Base-by-base conservation (phyloP, 73 alveolate genomes). In the Symbiodinium pilosum region DNA sequence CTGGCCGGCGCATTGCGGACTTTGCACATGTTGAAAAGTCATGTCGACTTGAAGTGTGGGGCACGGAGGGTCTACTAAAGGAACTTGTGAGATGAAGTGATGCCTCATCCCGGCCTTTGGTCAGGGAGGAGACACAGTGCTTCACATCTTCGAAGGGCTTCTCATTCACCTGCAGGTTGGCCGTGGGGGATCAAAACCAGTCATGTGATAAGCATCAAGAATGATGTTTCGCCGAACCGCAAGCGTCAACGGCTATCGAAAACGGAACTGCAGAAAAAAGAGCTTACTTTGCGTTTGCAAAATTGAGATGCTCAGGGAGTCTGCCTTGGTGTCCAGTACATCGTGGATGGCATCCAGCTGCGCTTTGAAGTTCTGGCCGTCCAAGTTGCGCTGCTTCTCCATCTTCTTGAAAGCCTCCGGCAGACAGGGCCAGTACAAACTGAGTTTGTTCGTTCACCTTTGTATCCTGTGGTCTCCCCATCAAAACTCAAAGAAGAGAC, bases 351-450 rank as follows among this genome's bases (percentile, higher is more conserved):
- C 83, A 44, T 92, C 98, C 98, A 92, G 28, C 84, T 92, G 98
- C 20, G 98, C 98, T 44, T 92, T 92, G 68, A 71, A 20, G 92
- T 92, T 92, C 92, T 92, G 98, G 2, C 83, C 92, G 43, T 92
- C 98, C 98, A 92, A 36, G 38, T 92, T 92, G 84, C 98, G 91
- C 77, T 92, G 98, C 98, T 92, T 92, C 84, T 92, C 98, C 89
- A 71, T 75, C 92, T 92, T 92, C 87, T 91, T 91, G 71, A 41
- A 32, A n/a, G 96, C 41, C 96, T 91, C 47, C 44, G 42, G 11
- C 38, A n/a, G 85, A n/a, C n/a, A n/a, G n/a, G n/a, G n/a, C n/a
- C n/a, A n/a, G n/a, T n/a, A 52, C 71, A 52, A 16, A 52, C 21
- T n/a, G n/a, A n/a, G n/a, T n/a, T n/a, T n/a, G n/a, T n/a, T n/a